Evolutionary conservation across 1,284 basidiomycete genomes (phyloP), one percentile per base, ranked within the genome.

Genomic region (Ceratobasidium sp.): DNA sequence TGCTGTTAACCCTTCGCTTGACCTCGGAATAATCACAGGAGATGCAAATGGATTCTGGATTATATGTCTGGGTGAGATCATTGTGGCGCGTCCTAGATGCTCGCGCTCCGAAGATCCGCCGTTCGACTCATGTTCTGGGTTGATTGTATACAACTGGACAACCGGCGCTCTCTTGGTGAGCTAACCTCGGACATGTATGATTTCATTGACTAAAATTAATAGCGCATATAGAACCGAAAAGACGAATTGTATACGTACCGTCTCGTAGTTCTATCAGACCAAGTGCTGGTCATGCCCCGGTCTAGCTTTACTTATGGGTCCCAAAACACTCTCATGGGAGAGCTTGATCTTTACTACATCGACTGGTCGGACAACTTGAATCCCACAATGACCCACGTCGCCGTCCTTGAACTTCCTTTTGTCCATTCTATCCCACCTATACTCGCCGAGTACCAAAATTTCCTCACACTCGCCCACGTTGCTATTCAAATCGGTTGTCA

Each of bases 101-200:
- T 3, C 11, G 4, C 30, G n/a, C 35, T 11, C 35, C 35, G 35
- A 38, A 4, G 6, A 4, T 5, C 11, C 11, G 6, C 23, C n/a
- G 18, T 21, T 2, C n/a, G 30, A 32, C 5, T 16, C 11, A 18
- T 26, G 38, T 30, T 32, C 23, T n/a, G 55, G 55, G 3, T 38
- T 57, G 32, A 32, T 57, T 13, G 38, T 57, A 11, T 57, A 57
- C 32, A 57, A 57, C 18, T 57, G 55, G 55, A 35, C 38, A 16
- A 57, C 55, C 21, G 55, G 54, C 14, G 30, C 32, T n/a, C 13
- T 41, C 2, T 41, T 58, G n/a, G 57, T 58, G 35, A 41, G 57
- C n/a, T 38, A 5, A 38, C 35, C 4, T 4, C 54, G 14, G 6
- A 38, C 35, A 4, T 38, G 6, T 38, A 5, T 38, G 35, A 11